These are phyloP conservation scores for Xerocomellus amylosporus DNA, from an alignment of 768 basidiomycete species.

Conservation along the genomic window DNA sequence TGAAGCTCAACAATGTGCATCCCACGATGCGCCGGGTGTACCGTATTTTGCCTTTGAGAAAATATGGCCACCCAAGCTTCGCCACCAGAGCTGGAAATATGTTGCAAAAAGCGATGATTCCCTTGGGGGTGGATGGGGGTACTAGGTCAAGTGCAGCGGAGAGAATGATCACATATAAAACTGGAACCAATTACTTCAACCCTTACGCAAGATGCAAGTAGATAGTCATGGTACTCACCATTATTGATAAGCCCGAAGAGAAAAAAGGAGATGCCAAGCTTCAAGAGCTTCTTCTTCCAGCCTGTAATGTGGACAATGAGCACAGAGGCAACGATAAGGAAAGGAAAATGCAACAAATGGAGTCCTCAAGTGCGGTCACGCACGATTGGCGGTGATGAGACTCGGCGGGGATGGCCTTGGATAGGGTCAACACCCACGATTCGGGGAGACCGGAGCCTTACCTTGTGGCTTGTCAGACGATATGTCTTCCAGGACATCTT, in stretches of 20 bases:
- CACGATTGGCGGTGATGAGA: constrained; percentile 5
- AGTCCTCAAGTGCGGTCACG: constrained; percentile 7
- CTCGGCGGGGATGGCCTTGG: constrained; percentile 19
- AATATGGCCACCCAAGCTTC: constrained; percentile 90
- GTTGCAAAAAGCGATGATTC: constrained; percentile 93
- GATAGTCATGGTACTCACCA: constrained; percentile 51
- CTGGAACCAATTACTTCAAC: constrained; percentile 35
- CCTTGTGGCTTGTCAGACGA: constrained; percentile 22
- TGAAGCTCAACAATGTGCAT: constrained; percentile 71
- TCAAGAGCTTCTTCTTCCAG: constrained; percentile 30
- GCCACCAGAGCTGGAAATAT: constrained; percentile 84
- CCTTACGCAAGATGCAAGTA: too few species aligned
- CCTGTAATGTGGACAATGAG: constrained; percentile 21
- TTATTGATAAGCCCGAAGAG: constrained; percentile 93
- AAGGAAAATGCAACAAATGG: constrained; percentile 22
- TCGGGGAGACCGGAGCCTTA: constrained; percentile 10
- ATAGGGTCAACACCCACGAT: constrained; percentile 27
- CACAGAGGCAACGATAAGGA: not conserved
- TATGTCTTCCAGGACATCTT: constrained; percentile 11
- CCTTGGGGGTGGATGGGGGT: constrained; percentile 88
- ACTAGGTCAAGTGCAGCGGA: constrained; percentile 95
- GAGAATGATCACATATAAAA: constrained; percentile 94
- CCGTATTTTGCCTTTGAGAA: constrained; percentile 81
- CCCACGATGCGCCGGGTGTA: constrained; percentile 73
- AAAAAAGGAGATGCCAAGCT: constrained; percentile 69